A percentile compares a stretch with the other conserved stretches of the same genome.
phyloP scores from a whole-genome alignment of 78 protist genomes.

The Dictyostelium brefeldianum region DNA sequence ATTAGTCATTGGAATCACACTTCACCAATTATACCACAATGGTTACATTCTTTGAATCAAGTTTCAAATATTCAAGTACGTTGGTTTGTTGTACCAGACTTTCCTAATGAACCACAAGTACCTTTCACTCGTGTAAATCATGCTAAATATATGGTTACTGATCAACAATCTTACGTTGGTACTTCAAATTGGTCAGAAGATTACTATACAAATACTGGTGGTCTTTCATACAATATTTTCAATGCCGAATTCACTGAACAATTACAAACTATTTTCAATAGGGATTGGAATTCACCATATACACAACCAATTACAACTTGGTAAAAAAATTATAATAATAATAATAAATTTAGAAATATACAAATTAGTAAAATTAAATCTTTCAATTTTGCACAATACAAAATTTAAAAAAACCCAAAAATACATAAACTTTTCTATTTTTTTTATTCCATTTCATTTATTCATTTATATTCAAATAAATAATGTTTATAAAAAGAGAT shows the following conservation, averaged over 20 bases:
- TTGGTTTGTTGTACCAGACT: constrained; percentile 85
- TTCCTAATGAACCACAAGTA: constrained; percentile 39
- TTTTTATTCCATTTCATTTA: too few species aligned
- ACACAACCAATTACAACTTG: constrained; percentile 48
- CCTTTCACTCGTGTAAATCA: constrained; percentile 94
- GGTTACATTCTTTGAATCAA: constrained; percentile 73
- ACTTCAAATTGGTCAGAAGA: constrained; percentile 91
- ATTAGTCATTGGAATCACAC: constrained; percentile 89
- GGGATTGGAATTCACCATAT: constrained; percentile 81
- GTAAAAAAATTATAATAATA: too few species aligned
- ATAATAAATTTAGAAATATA: too few species aligned
- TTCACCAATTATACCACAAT: constrained; percentile 43
- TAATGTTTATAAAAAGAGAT: too few species aligned
- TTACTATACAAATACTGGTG: constrained; percentile 86
- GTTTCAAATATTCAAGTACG: constrained; percentile 75
- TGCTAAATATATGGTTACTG: constrained; percentile 93
- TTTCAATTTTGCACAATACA: too few species aligned
- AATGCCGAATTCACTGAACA: constrained; percentile 46
- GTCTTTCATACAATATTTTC: constrained; percentile 60
- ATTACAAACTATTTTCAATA: constrained; percentile 65
- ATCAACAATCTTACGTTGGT: constrained; percentile 66
- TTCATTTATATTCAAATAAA: too few species aligned
- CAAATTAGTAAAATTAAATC: too few species aligned
- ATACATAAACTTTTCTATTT: too few species aligned
- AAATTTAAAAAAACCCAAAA: too few species aligned